Conservation (phyloP, 192 early-diverging fungal genomes). For the Coemansia sp. region DNA sequence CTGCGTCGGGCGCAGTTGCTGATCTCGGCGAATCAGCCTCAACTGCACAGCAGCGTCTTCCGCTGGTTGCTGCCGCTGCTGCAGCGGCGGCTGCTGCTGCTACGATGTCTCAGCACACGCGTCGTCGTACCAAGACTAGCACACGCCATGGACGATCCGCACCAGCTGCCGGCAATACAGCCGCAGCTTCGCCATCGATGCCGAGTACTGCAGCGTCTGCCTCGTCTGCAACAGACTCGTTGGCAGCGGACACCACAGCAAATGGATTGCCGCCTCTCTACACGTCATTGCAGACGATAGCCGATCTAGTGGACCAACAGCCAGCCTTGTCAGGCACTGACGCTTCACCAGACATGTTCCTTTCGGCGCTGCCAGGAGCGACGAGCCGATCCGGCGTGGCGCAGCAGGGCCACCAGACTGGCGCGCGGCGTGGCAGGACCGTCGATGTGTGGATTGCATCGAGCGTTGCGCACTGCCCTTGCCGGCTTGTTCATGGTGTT, state of each 20-base stretch:
- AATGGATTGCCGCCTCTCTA: slow-evolving; percentile 25
- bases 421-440: slow-evolving; percentile 10
- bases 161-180: not conserved
- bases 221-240: not conserved
- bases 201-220: not conserved
- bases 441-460: slow-evolving; percentile 44
- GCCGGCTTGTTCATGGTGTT: slow-evolving; percentile 38
- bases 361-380: not conserved
- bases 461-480: slow-evolving; percentile 53
- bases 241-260: not conserved
- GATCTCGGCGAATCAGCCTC: not conserved
- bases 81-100: not conserved
- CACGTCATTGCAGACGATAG: slow-evolving; percentile 9
- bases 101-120: not conserved
- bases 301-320: not conserved
- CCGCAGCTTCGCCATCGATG: not conserved
- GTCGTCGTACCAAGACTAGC: not conserved
- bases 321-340: not conserved
- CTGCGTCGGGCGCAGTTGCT: not conserved
- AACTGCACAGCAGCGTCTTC: not conserved
- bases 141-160: not conserved
- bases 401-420: not conserved
- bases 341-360: not conserved
- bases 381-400: not conserved
- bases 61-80: not conserved